Base-by-base conservation (phyloP, 1,284 basidiomycete genomes). In the Trichosporon faecale region DNA sequence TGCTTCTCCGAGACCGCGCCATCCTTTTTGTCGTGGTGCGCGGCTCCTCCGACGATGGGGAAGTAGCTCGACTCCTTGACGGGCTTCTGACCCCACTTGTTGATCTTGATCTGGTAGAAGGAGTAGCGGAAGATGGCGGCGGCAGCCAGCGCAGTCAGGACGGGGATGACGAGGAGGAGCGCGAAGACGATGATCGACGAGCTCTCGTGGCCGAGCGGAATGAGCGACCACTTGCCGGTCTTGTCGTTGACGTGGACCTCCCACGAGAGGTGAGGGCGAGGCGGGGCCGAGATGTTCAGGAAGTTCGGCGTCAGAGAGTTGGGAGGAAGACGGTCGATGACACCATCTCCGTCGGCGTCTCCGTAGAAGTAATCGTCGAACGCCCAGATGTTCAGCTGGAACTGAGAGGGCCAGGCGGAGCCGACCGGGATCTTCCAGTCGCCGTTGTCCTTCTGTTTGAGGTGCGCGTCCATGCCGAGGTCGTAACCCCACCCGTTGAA, bases 401-500 rank as follows among this genome's bases (percentile, higher is more conserved):
- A 86, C 76, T 89, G 93, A 2, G 91, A 89, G 2, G 94, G 94
- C 94, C 94, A 96, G 14, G 87, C 85, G 35, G 91, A 88, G 89
- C 93, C 93, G 79, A 95, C 89, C 78, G 82, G 81, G 37, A 84
- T 74, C 57, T 74, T 66, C 83, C 83, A 84, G 25, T 74, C 72
- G 21, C 89, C 88, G 49, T 92, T 86, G 2, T 83, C 82, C 57
- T 87, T 86, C 69, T 90, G 87, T 49, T 83, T 83, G 88, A 94
- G 91, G 73, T 87, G 77, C 49, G 91, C 86, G 0, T 87, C 76
- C 63, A 93, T 87, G 78, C 94, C 94, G 72, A 89, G 86, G 84
- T 95, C 94, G 78, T 88, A 94, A 71, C 94, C 94, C 93, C 93
- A 96, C 60, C 88, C 84, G 79, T 96, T 96, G 87, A 93, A 96